Base-by-base conservation (phyloP, 2,329 filamentous ascomycete genomes). In the Fonsecaea erecta region DNA sequence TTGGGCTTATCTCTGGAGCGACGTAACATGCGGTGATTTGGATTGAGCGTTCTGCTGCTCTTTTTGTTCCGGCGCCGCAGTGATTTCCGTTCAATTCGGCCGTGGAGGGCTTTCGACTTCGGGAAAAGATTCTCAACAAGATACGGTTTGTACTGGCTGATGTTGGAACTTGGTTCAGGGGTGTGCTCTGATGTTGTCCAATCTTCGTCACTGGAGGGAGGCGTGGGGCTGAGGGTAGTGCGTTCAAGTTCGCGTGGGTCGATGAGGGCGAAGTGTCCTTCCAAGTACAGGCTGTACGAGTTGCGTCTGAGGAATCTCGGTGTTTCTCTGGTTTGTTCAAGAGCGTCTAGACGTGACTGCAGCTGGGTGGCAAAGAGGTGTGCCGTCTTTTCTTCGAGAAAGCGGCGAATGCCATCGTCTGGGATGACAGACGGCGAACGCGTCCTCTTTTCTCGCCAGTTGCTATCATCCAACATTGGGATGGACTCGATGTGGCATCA, bases 291-390 rank as follows among this genome's bases (percentile, higher is more conserved):
- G 18, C 30, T 26, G 53, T 63, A 63, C 32, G 60, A 63, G 53
- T 63, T 63, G 60, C 60, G 60, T 28, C 60, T 63, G 54, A 63
- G 60, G 53, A 58, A 63, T 63, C 57, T 63, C 40, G 60, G 60
- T 2, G 43, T 52, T 40, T 63, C 60, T 63, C 46, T 51, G 37
- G 52, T 63, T 63, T 63, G 53, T 58, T 63, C 34, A 32, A 63
- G 52, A n/a, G 37, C n/a, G 37, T 28, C 57, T 28, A 63, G 37
- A 34, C 60, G 26, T 35, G 53, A 57, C 60, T 63, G 60, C 43
- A 63, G 46, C 60, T 63, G 60, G 30, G 60, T 57, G 60, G 60
- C 60, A 46, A 63, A 63, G 32, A 63, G 60, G 46, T 58, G 37
- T 48, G 53, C 60, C 28, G 60, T 52, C 54, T 58, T 52, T 43